Percentiles rank a stretch among this genome's conserved stretches.
Evolutionary conservation across 192 early-diverging fungal species (phyloP).

Genomic region (Coemansia sp.): DNA sequence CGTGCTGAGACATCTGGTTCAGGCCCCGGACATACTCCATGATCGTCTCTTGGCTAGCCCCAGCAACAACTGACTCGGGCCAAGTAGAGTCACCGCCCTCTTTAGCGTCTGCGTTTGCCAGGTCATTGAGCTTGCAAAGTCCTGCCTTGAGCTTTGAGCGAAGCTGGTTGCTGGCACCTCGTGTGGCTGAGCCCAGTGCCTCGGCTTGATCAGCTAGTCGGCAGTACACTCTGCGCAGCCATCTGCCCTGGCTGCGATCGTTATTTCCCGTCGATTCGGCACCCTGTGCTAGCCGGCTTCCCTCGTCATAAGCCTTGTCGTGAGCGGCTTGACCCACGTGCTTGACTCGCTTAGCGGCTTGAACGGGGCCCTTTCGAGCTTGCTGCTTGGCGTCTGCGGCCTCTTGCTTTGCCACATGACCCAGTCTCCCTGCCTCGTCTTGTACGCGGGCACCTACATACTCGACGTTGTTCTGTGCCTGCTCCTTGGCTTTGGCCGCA

Average conservation of each 20-base stretch:
- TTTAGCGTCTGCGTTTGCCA: conserved; percentile 12
- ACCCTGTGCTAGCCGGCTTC: conserved; percentile 10
- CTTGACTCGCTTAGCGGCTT: conserved; percentile 17
- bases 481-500: conserved; percentile 3
- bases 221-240: conserved; percentile 8
- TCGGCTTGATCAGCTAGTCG: conserved; percentile 5
- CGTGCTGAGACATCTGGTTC: conserved; percentile 29
- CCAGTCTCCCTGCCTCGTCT: neutral
- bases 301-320: conserved; percentile 13
- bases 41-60: conserved; percentile 27
- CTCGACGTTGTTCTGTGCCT: neutral
- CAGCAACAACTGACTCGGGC: conserved; percentile 42
- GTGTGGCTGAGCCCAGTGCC: conserved; percentile 13
- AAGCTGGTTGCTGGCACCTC: conserved; percentile 35
- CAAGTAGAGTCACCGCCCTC: conserved; percentile 28
- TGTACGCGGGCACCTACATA: neutral
- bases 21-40: conserved; percentile 35
- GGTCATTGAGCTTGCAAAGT: conserved; percentile 34
- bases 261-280: neutral
- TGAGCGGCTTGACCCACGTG: conserved; percentile 21
- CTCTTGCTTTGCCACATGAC: neutral
- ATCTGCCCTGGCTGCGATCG: neutral
- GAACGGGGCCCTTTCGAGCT: conserved; percentile 1
- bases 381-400: conserved; percentile 8
- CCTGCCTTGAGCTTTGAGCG: conserved; percentile 25